Conservation (phyloP, 345 rosid species). For the Dipteronia dyeriana region DNA sequence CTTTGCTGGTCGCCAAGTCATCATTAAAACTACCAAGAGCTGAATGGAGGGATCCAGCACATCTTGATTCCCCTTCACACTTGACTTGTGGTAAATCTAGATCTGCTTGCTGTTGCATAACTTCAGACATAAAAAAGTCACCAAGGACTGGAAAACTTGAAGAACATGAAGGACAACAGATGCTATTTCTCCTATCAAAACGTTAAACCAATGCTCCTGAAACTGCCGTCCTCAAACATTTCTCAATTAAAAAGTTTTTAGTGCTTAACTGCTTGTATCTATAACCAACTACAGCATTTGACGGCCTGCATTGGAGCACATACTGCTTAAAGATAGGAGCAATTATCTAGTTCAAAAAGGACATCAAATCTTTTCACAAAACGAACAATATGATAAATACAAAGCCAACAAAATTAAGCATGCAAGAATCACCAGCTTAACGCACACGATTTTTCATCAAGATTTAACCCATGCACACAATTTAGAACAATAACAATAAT, state of each 20-base stretch:
- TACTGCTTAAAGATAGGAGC: neutral
- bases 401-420: slow-evolving; percentile 1
- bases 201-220: neutral
- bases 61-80: slow-evolving; percentile 8
- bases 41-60: neutral
- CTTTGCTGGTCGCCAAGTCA: neutral
- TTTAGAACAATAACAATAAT: neutral
- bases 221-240: neutral
- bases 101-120: neutral
- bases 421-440: neutral
- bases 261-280: neutral
- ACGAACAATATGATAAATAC: neutral
- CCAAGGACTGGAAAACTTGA: neutral
- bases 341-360: neutral
- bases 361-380: neutral
- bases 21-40: neutral
- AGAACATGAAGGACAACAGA: slow-evolving; percentile 11
- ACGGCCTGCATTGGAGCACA: neutral
- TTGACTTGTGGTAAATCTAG: neutral
- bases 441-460: neutral
- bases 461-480: neutral
- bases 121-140: slow-evolving; percentile 7
- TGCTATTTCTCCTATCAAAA: neutral
- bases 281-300: neutral
- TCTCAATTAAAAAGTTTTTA: neutral